phyloP scores from a whole-genome alignment of 202 grass and related monocot species.

The Eragrostis tef region DNA sequence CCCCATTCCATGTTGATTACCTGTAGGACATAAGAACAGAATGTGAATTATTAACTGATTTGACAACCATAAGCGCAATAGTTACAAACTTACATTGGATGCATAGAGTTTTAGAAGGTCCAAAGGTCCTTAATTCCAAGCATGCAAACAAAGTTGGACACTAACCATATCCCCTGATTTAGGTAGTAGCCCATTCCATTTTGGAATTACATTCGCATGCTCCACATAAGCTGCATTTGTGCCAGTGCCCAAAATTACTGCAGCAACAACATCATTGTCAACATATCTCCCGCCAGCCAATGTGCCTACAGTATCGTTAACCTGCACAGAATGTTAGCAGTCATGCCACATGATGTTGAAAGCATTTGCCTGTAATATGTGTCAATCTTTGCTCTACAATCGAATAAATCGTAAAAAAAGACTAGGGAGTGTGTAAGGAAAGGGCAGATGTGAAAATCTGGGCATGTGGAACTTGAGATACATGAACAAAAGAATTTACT shows the following conservation, averaged over 20 bases:
- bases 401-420: constrained; percentile 27
- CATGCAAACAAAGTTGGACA: constrained; percentile 3
- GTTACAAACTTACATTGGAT: constrained; percentile 13
- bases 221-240: constrained; percentile 99
- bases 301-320: constrained; percentile 96
- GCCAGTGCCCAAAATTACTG: constrained; percentile 94
- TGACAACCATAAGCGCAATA: constrained; percentile 31
- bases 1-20: constrained; percentile 99
- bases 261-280: constrained; percentile 77
- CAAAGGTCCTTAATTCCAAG: constrained; percentile 19
- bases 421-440: neutral
- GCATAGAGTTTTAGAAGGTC: constrained; percentile 19
- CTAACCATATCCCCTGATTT: constrained; percentile 92
- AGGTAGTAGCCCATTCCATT: constrained; percentile 77
- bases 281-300: constrained; percentile 84
- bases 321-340: constrained; percentile 51
- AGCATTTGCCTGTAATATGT: neutral
- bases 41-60: constrained; percentile 17
- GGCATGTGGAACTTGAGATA: neutral
- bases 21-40: constrained; percentile 50
- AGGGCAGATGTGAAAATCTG: neutral
- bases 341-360: constrained; percentile 14
- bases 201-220: constrained; percentile 79
- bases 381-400: neutral
- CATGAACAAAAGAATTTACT: constrained; percentile 31